phyloP scores from a whole-genome alignment of 306 rosid species.

The Acacia crassicarpa region DNA sequence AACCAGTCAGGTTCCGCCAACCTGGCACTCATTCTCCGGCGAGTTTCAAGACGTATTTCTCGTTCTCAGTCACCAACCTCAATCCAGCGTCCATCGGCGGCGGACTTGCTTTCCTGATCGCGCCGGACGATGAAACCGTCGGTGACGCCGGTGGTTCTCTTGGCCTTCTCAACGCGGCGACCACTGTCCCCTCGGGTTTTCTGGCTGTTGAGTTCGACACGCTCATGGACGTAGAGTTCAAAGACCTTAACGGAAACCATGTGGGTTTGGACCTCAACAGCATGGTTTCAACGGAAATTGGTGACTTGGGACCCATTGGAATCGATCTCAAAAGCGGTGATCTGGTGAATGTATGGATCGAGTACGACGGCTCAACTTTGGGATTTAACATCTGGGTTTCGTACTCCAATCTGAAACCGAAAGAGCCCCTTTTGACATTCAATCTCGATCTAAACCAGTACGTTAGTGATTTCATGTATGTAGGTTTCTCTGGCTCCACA shows the following conservation, averaged over 20 bases:
- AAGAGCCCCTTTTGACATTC: conserved; percentile 64
- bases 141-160: conserved; percentile 82
- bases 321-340: conserved; percentile 89
- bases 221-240: conserved; percentile 84
- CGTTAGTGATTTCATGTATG: conserved; percentile 84
- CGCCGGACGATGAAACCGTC: conserved; percentile 56
- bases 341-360: conserved; percentile 86
- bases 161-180: conserved; percentile 44
- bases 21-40: conserved; percentile 47
- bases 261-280: conserved; percentile 89
- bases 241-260: conserved; percentile 92
- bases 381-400: conserved; percentile 71
- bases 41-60: conserved; percentile 85
- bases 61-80: conserved; percentile 74
- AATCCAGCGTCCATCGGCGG: conserved; percentile 96
- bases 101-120: conserved; percentile 77
- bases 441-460: conserved; percentile 65
- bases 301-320: conserved; percentile 59
- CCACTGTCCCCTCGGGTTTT: conserved; percentile 32
- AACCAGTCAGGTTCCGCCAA: conserved; percentile 72
- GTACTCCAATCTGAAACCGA: conserved; percentile 88
- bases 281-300: conserved; percentile 61
- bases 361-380: conserved; percentile 62
- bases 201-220: conserved; percentile 94
- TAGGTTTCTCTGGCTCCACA: conserved; percentile 96